These are phyloP conservation scores for Tarenaya hassleriana DNA, from an alignment of 345 rosid species.

Conservation along the genomic window DNA sequence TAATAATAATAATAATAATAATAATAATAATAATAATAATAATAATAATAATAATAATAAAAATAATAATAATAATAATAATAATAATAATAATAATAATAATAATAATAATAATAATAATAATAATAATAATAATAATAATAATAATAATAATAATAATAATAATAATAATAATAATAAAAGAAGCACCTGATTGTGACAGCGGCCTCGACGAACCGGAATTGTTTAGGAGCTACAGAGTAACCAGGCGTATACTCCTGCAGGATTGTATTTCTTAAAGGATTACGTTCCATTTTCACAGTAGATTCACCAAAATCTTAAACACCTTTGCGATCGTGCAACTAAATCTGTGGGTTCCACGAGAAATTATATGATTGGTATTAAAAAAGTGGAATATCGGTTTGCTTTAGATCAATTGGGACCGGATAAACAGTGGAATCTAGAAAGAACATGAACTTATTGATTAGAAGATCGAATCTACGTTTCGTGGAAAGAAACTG, in stretches of 20 bases:
- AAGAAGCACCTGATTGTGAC: constrained; percentile 50
- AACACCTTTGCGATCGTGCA: background rate
- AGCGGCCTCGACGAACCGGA: constrained; percentile 39
- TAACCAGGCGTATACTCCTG: constrained; percentile 77
- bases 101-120: background rate
- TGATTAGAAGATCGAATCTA: no score
- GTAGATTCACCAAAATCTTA: background rate
- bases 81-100: background rate
- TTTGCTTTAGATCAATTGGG: background rate
- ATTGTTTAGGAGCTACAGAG: constrained; percentile 53
- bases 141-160: background rate
- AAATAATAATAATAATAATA: background rate
- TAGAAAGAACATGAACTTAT: no score
- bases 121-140: background rate
- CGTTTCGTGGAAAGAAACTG: no score
- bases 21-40: background rate
- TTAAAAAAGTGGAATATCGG: background rate
- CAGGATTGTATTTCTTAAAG: background rate
- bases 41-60: background rate
- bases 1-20: background rate
- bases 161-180: background rate
- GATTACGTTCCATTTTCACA: background rate
- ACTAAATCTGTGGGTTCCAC: background rate
- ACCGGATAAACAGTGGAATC: background rate
- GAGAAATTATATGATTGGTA: background rate